phyloP scores from a whole-genome alignment of 306 rosid species.

The Parietaria judaica region DNA sequence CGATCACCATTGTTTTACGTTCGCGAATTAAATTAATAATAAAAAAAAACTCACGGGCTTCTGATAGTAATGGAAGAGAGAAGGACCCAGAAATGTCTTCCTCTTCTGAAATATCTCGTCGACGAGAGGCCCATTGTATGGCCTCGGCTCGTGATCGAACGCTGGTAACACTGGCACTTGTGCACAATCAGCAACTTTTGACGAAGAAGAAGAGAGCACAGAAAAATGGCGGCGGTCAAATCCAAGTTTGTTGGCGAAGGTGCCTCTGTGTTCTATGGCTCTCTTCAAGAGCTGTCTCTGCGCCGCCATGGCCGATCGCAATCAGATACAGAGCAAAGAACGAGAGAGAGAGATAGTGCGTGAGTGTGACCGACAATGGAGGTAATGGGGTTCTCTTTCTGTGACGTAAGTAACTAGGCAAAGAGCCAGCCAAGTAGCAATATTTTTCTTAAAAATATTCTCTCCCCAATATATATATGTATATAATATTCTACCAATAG shows the following conservation, averaged over 20 bases:
- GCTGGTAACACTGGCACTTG: constrained; percentile 44
- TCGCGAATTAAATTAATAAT: no score
- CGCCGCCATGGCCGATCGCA: constrained; percentile 39
- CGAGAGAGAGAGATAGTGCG: background rate
- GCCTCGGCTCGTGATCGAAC: constrained; percentile 53
- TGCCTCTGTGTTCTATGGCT: constrained; percentile 15
- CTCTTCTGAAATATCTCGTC: constrained; percentile 69
- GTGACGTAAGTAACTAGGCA: no score
- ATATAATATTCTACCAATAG: constrained; percentile 42
- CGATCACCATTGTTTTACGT: no score
- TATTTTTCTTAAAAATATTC: no score
- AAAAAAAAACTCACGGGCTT: constrained; percentile 52
- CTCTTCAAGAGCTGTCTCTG: constrained; percentile 38
- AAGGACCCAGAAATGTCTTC: constrained; percentile 76
- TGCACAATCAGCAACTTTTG: constrained; percentile 7
- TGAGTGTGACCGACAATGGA: background rate
- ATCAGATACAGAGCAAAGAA: background rate
- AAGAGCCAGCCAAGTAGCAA: no score
- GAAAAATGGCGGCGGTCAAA: constrained; percentile 10
- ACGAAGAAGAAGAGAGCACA: constrained; percentile 26
- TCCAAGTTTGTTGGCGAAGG: background rate
- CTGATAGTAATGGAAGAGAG: constrained; percentile 67
- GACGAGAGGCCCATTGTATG: constrained; percentile 57
- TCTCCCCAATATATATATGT: no score
- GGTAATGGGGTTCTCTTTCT: background rate